phyloP scores from a whole-genome alignment of 805 yeast genomes.

The Ogataea minuta region DNA sequence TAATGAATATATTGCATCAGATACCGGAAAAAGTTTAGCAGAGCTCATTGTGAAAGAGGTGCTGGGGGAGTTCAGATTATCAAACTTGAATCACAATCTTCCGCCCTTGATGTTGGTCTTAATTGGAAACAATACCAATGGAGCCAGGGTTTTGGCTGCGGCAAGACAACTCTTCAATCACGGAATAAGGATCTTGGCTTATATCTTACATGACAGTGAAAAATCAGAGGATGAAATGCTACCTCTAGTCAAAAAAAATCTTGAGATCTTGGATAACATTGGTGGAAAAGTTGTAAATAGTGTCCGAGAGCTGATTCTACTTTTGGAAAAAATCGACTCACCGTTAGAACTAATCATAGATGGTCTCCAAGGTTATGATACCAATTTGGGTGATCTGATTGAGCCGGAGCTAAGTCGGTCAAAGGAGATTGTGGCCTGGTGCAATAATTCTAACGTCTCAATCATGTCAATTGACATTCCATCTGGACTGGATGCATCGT shows the following conservation, averaged over 20 bases:
- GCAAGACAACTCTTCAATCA: slow-evolving; percentile 78
- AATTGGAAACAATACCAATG: slow-evolving; percentile 73
- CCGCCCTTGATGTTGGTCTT: slow-evolving; percentile 74
- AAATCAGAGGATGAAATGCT: slow-evolving; percentile 39
- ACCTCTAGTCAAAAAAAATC: slow-evolving; percentile 42
- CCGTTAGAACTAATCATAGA: slow-evolving; percentile 81
- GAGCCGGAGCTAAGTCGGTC: slow-evolving; percentile 42
- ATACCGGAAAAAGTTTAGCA: slow-evolving; percentile 65
- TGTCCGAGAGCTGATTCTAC: slow-evolving; percentile 36
- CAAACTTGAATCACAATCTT: slow-evolving; percentile 66
- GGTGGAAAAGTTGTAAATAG: slow-evolving; percentile 67
- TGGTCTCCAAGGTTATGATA: slow-evolving; percentile 82
- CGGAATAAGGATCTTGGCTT: slow-evolving; percentile 65
- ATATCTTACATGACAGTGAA: slow-evolving; percentile 37
- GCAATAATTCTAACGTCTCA: slow-evolving; percentile 48
- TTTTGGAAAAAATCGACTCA: slow-evolving; percentile 51
- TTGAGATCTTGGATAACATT: slow-evolving; percentile 51
- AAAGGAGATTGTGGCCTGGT: slow-evolving; percentile 59
- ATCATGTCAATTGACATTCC: slow-evolving; percentile 75
- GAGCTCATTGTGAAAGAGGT: slow-evolving; percentile 56
- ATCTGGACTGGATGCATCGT: slow-evolving; percentile 78
- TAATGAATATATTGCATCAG: slow-evolving; percentile 51
- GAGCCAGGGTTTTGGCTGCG: slow-evolving; percentile 71
- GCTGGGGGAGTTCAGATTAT: slow-evolving; percentile 68
- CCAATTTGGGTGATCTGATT: slow-evolving; percentile 58